Evolutionary conservation across 306 rosid genomes (phyloP).

Genomic region (Fragaria nilgerrensis): DNA sequence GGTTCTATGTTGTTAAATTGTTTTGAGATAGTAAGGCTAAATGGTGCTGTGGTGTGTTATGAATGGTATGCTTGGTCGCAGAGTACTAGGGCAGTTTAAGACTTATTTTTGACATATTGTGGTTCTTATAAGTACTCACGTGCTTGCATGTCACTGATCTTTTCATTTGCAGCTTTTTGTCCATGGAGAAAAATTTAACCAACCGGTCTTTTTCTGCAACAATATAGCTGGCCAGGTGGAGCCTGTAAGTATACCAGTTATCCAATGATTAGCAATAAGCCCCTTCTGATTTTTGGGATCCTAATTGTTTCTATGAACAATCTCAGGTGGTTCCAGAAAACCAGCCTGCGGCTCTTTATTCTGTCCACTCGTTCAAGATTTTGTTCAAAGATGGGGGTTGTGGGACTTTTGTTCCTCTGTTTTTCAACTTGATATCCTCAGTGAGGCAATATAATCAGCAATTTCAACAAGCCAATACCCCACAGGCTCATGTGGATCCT

Average conservation of each 20-base stretch:
- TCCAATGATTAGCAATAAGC: neutral
- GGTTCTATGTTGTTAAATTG: neutral
- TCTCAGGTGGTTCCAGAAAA: constrained; percentile 80
- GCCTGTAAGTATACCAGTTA: constrained; percentile 58
- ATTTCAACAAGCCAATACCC: constrained; percentile 36
- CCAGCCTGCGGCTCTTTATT: constrained; percentile 73
- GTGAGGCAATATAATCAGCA: constrained; percentile 78
- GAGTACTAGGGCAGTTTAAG: neutral
- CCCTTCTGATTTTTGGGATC: neutral
- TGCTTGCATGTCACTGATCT: neutral
- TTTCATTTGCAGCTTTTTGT: constrained; percentile 62
- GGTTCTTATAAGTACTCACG: neutral
- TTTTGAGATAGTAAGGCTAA: neutral
- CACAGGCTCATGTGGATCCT: constrained; percentile 65
- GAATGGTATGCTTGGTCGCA: neutral
- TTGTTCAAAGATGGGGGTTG: constrained; percentile 98
- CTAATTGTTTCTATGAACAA: neutral
- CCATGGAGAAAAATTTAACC: constrained; percentile 84
- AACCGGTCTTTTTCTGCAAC: constrained; percentile 95
- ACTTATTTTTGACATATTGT: neutral
- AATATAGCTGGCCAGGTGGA: constrained; percentile 90
- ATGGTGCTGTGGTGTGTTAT: neutral
- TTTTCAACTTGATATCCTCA: constrained; percentile 82
- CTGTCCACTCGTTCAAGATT: constrained; percentile 82
- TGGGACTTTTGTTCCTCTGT: constrained; percentile 93